Percentiles rank a stretch among this genome's conserved stretches.
Evolutionary conservation across 2,329 filamentous ascomycete species (phyloP).

Genomic region (Aureobasidium sp.): DNA sequence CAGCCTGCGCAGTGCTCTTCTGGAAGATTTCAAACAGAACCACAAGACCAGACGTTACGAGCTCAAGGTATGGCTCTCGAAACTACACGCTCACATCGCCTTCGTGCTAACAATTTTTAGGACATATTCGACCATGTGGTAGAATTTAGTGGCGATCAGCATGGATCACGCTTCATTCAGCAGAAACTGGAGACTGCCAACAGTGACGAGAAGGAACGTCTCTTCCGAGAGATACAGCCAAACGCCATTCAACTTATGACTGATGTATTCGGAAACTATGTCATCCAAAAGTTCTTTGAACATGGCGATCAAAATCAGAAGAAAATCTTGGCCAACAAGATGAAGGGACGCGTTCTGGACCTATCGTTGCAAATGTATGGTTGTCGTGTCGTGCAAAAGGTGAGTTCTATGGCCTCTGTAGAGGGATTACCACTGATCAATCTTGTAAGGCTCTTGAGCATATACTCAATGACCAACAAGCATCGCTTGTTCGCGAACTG

Average conservation of each 20-base stretch:
- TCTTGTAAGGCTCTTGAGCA: conserved; percentile 64
- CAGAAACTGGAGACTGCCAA: conserved; percentile 86
- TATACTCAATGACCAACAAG: conserved; percentile 86
- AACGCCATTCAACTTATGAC: conserved; percentile 88
- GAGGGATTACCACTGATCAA: not conserved
- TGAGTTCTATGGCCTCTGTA: conserved; percentile 27
- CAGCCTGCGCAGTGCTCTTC: conserved; percentile 56
- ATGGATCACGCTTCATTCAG: conserved; percentile 93
- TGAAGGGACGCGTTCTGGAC: conserved; percentile 75
- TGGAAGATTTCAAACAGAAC: conserved; percentile 74
- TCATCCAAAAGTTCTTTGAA: conserved; percentile 96
- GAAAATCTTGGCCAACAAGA: conserved; percentile 72
- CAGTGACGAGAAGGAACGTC: conserved; percentile 87
- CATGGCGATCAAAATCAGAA: conserved; percentile 93
- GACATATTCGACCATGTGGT: conserved; percentile 84
- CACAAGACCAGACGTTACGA: conserved; percentile 70
- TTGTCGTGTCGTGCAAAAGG: conserved; percentile 93
- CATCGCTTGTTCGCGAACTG: conserved; percentile 73
- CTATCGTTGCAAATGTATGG: conserved; percentile 86
- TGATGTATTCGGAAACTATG: conserved; percentile 96
- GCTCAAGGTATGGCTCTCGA: conserved; percentile 52
- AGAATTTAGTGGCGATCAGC: conserved; percentile 92
- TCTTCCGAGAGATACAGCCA: conserved; percentile 79
- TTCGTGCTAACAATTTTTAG: conserved; percentile 27
- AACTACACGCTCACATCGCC: too few relatives aligned